Evolutionary conservation across 805 yeast genomes (phyloP), one percentile per base, ranked within the genome.

Genomic region (Hanseniaspora nectarophila): DNA sequence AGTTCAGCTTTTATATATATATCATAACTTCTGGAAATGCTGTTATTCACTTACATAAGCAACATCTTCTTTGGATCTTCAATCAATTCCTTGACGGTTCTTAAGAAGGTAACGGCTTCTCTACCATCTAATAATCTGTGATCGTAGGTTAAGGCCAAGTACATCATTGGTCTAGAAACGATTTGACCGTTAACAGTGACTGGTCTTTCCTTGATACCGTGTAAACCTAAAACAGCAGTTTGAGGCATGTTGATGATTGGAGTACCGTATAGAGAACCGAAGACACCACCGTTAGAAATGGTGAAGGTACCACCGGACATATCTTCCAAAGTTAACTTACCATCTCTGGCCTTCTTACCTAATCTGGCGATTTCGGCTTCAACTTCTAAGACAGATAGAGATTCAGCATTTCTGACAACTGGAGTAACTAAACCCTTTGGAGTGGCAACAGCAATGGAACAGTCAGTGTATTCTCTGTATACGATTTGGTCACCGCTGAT

Each of bases 281-380:
- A 92, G 54, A 92, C 96, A 70, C 98, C 98, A 69, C 98, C 98
- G 74, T 92, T 92, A 53, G 97, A 92, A 63, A 92, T 92, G 64
- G 98, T 92, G 77, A 92, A 89, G 55, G 97, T 89, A 70, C 98
- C 98, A 69, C 98, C 98, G 56, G 96, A 78, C 97, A 92, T 90
- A 70, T 92, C 98, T 75, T 92, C 98, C 59, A 92, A 72, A 53
- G 97, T 86, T 66, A 92, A 78, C 73, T 92, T 89, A 65, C 92
- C 92, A 67, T 90, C 97, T 71, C 97, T 85, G 57, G 98, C 98
- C 74, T 87, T 90, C 66, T 73, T 74, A 71, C 97, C 92, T 63
- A 92, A 75, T 60, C 72, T 70, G 53, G 79, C 67, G 59, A 92
- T 90, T 70, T 86, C 96, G 62, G 81, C 70, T 73, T 92, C 98